These are phyloP conservation scores for Leccinum variicolor DNA, from an alignment of 768 basidiomycete species.

Conservation along the genomic window DNA sequence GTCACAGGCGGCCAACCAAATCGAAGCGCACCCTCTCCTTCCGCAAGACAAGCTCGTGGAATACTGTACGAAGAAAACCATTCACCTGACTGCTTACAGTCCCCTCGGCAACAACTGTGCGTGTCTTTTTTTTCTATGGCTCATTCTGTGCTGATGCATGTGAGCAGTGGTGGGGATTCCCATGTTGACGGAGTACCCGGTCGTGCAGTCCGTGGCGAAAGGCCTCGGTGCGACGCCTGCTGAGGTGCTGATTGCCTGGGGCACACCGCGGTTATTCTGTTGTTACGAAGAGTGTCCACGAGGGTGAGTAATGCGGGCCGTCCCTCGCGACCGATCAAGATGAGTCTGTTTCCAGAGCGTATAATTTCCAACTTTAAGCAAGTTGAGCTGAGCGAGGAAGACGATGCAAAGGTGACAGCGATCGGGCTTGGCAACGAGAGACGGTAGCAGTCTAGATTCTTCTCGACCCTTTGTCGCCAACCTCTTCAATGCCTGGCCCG, in stretches of 20 bases:
- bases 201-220: slow-evolving; percentile 60
- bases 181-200: slow-evolving; percentile 64
- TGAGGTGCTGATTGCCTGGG: slow-evolving; percentile 82
- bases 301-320: slow-evolving; percentile 34
- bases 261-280: slow-evolving; percentile 72
- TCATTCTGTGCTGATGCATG: not conserved
- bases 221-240: slow-evolving; percentile 65
- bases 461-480: slow-evolving; percentile 96
- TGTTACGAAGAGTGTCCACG: slow-evolving; percentile 79
- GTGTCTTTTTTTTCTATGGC: slow-evolving; percentile 16
- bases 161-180: slow-evolving; percentile 53
- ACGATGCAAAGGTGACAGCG: slow-evolving; percentile 51
- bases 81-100: slow-evolving; percentile 68
- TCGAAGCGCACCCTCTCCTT: slow-evolving; percentile 80
- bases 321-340: not conserved
- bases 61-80: slow-evolving; percentile 66
- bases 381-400: slow-evolving; percentile 60
- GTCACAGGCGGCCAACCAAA: slow-evolving; percentile 63
- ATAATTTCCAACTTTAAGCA: slow-evolving; percentile 79
- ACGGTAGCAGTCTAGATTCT: slow-evolving; percentile 31
- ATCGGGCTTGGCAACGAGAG: slow-evolving; percentile 38
- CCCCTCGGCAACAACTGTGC: slow-evolving; percentile 81
- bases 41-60: slow-evolving; percentile 70
- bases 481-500: slow-evolving; percentile 96
- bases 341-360: slow-evolving; percentile 38